These are phyloP conservation scores for Rhodotorula taiwanensis DNA, from an alignment of 768 basidiomycete species.

Conservation along the genomic window DNA sequence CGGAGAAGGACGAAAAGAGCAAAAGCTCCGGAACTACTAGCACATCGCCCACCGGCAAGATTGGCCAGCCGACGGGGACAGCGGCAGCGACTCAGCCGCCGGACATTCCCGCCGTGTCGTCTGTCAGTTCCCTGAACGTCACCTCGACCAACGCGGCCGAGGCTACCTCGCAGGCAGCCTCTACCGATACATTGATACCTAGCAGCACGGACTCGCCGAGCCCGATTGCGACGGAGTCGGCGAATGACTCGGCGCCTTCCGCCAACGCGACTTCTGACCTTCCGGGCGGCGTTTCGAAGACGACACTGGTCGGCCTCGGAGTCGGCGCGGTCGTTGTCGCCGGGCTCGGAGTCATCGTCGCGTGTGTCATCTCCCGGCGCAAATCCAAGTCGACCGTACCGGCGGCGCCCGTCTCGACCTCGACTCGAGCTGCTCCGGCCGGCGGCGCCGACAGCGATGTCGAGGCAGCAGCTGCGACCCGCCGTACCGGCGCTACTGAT, in stretches of 20 bases:
- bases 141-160: neutral
- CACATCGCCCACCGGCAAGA: neutral
- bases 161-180: neutral
- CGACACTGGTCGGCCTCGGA: neutral
- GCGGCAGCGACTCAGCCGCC: neutral
- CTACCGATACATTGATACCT: neutral
- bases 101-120: slow-evolving; percentile 14
- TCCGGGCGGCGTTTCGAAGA: slow-evolving; percentile 2
- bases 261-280: neutral
- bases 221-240: neutral
- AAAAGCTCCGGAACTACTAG: too few relatives aligned
- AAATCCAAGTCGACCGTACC: neutral
- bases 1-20: too few relatives aligned
- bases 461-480: slow-evolving; percentile 1
- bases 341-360: neutral
- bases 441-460: neutral
- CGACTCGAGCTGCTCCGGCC: neutral
- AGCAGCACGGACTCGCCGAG: neutral
- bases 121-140: neutral
- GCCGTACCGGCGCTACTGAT: too few relatives aligned
- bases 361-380: neutral
- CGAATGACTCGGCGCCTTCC: neutral
- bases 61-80: neutral
- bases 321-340: neutral
- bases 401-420: neutral